Evolutionary conservation across 2,329 filamentous ascomycete genomes (phyloP), one percentile per base, ranked within the genome.

Genomic region (Mycosphaerelloides madeirae): DNA sequence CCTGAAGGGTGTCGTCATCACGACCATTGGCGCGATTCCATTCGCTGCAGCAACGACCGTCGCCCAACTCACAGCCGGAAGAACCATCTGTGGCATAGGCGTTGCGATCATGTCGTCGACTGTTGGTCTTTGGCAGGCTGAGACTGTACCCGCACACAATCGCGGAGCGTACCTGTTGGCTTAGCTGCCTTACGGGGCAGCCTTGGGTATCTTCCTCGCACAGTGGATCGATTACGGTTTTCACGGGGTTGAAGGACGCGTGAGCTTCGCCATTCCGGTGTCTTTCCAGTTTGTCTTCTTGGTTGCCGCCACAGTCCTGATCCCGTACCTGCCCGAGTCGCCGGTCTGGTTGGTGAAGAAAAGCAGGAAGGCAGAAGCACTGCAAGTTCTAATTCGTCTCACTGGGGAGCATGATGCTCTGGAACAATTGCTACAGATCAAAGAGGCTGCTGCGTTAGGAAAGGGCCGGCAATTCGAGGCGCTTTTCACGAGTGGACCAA

Each of bases 401-500:
- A 65, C 65, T 35, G 72, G 70, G 6, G 58, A 62, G 18, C 72
- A 80, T 33, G 72, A 77, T 50, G 67, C 71, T 9, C 74, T 81
- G 56, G 81, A 80, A 3, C 69, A 73, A 31, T 31, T 48, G 25
- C 22, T 16, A 9, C 39, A 49, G 34, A 52, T 48, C 22, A n/a
- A 33, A 6, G 41, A 43, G 6, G 40, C 38, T 8, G 41, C 44
- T 37, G 36, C 41, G 4, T 28, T 48, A 3, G 41, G 39, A 12
- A 49, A 67, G 53, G 57, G 63, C 20, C 67, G 65, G 7, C 65
- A 64, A 1, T 65, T 76, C 59, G 75, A 72, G 49, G 73, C 77
- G 1, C 68, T 83, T 2, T 72, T 82, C 56, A 81, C 78, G 0
- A 71, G 72, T 39, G 80, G 80, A 46, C 80, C 79, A 65, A 82